These are phyloP conservation scores for Phytophthora idaei DNA, from an alignment of 352 stramenopile genomes.

Conservation along the genomic window DNA sequence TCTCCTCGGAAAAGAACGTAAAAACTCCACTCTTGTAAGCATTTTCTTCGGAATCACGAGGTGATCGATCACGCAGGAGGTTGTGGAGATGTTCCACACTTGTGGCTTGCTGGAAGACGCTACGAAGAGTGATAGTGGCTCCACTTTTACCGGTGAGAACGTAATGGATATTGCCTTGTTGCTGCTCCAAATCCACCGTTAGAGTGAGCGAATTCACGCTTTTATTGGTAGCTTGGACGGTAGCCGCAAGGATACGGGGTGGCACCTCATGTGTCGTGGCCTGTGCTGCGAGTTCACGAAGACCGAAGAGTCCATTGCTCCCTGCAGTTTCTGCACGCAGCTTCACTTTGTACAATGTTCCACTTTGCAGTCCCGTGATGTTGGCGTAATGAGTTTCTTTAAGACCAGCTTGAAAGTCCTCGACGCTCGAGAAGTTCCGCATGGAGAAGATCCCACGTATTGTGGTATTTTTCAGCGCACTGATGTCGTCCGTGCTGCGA, in stretches of 20 bases:
- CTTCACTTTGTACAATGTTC: constrained; percentile 50
- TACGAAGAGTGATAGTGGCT: constrained; percentile 20
- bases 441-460: constrained; percentile 38
- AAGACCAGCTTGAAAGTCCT: constrained; percentile 37
- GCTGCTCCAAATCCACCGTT: constrained; percentile 42
- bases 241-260: constrained; percentile 46
- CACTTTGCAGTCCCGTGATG: constrained; percentile 51
- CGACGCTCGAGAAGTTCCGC: constrained; percentile 42
- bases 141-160: constrained; percentile 17
- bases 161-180: constrained; percentile 65
- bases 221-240: constrained; percentile 44
- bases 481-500: constrained; percentile 31
- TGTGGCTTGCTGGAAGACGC: constrained; percentile 38
- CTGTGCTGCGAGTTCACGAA: constrained; percentile 20
- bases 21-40: constrained; percentile 21
- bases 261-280: constrained; percentile 57
- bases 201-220: constrained; percentile 56
- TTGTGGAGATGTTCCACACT: constrained; percentile 37
- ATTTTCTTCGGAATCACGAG: constrained; percentile 9
- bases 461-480: constrained; percentile 14
- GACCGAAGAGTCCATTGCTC: constrained; percentile 61
- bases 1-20: constrained; percentile 22
- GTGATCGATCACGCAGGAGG: constrained; percentile 30
- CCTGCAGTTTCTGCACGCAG: constrained; percentile 54
- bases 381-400: constrained; percentile 34